These are phyloP conservation scores for Boletus semigastroideus DNA, from an alignment of 1,284 basidiomycete genomes.

Conservation along the genomic window DNA sequence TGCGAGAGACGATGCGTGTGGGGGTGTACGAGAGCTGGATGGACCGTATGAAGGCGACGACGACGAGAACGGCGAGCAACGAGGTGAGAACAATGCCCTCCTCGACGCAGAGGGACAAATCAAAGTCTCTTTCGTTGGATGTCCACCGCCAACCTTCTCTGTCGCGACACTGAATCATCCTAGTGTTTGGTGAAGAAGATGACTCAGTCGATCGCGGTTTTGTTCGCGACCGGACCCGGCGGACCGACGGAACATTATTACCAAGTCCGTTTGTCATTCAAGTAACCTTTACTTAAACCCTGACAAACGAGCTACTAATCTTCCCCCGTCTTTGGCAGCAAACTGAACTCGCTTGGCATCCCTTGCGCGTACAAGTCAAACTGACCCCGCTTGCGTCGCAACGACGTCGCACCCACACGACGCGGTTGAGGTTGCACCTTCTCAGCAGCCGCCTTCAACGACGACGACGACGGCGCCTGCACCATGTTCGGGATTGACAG, in stretches of 20 bases:
- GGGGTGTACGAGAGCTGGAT: slow-evolving; percentile 31
- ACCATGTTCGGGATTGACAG: slow-evolving; percentile 20
- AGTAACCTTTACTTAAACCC: too few species aligned
- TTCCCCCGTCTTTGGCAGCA: neutral
- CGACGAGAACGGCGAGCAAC: slow-evolving; percentile 49
- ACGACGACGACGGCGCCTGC: neutral
- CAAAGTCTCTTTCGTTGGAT: slow-evolving; percentile 67
- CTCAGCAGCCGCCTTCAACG: too few species aligned
- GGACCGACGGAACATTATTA: too few species aligned
- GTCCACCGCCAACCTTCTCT: slow-evolving; percentile 64
- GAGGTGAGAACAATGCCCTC: slow-evolving; percentile 63
- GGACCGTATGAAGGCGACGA: slow-evolving; percentile 42
- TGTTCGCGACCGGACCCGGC: too few species aligned
- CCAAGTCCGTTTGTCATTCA: too few species aligned
- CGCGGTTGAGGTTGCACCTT: neutral
- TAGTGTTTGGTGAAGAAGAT: neutral
- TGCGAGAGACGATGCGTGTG: slow-evolving; percentile 32
- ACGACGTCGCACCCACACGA: neutral
- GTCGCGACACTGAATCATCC: slow-evolving; percentile 40
- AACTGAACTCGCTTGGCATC: slow-evolving; percentile 1
- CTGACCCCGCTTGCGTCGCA: slow-evolving; percentile 13
- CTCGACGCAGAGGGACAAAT: slow-evolving; percentile 85
- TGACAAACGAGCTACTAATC: too few species aligned
- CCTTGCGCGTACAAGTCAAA: slow-evolving; percentile 20
- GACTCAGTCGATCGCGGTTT: neutral